A percentile compares a stretch with the other conserved stretches of the same genome.
phyloP scores from a whole-genome alignment of 2,329 filamentous ascomycete species.

The Penicillium freii region DNA sequence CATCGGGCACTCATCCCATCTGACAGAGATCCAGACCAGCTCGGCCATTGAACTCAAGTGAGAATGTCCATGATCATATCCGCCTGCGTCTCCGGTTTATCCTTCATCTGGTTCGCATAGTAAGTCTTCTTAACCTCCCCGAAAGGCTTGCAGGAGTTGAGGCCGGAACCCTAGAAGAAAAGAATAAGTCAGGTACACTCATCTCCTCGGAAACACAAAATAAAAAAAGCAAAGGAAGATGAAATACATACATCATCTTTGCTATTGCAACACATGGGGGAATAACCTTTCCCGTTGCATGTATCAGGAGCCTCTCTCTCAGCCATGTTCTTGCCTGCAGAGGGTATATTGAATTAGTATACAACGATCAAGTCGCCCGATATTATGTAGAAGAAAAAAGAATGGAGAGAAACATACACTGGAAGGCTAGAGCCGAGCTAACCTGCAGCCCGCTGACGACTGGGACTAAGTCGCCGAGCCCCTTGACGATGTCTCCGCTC shows the following conservation, averaged over 20 bases:
- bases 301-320: constrained; percentile 12
- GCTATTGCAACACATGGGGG: constrained; percentile 30
- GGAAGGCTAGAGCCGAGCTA: constrained; percentile 24
- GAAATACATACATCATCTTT: constrained; percentile 8
- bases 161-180: neutral
- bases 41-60: neutral
- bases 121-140: constrained; percentile 24
- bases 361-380: neutral
- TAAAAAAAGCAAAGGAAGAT: neutral
- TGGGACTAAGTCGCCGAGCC: constrained; percentile 24
- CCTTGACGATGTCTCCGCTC: constrained; percentile 14
- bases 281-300: constrained; percentile 17
- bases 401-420: constrained; percentile 24
- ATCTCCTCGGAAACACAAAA: neutral
- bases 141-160: constrained; percentile 26
- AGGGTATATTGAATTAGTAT: neutral
- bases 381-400: neutral
- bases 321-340: constrained; percentile 24
- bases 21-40: neutral
- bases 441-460: constrained; percentile 20
- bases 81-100: constrained; percentile 3
- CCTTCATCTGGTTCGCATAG: constrained; percentile 13
- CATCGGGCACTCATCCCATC: neutral
- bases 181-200: neutral
- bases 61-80: constrained; percentile 21